These are phyloP conservation scores for Hordeum pubiflorum DNA, from an alignment of 202 grass and related monocot genomes.

Conservation along the genomic window DNA sequence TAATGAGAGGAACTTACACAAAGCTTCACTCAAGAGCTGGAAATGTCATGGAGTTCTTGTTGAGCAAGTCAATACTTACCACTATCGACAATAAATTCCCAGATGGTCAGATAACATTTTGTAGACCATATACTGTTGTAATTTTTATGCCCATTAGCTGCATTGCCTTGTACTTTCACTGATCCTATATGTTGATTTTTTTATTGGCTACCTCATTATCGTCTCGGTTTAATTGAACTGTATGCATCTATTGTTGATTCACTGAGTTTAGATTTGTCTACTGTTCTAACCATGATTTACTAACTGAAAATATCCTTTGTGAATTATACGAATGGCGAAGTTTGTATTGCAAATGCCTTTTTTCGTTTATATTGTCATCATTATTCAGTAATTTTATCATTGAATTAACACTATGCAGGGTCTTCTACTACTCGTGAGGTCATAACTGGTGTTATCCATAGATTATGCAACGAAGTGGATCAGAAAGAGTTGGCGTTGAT, in stretches of 20 bases:
- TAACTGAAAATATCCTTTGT: background rate
- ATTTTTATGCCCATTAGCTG: conserved; percentile 8
- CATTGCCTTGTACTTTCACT: conserved; percentile 3
- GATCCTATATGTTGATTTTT: background rate
- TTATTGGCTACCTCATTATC: background rate
- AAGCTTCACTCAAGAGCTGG: conserved; percentile 83
- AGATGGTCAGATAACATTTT: conserved; percentile 47
- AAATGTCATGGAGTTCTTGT: conserved; percentile 65
- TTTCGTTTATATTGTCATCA: background rate
- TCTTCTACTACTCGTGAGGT: conserved; percentile 46
- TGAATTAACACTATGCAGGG: conserved; percentile 35
- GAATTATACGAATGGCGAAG: background rate
- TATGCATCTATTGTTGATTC: background rate
- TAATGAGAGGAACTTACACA: conserved; percentile 68
- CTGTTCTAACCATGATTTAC: background rate
- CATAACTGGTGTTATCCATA: conserved; percentile 54
- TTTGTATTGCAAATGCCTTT: background rate
- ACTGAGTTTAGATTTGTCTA: background rate
- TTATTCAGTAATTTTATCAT: conserved; percentile 4
- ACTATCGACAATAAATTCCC: conserved; percentile 45
- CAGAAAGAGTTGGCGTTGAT: conserved; percentile 59
- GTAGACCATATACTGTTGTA: background rate
- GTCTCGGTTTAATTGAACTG: conserved; percentile 6
- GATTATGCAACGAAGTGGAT: conserved; percentile 67
- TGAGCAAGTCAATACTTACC: conserved; percentile 53